Evolutionary conservation across 2,329 filamentous ascomycete species (phyloP), one percentile per base, ranked within the genome.

Genomic region (Colletotrichum sp.): DNA sequence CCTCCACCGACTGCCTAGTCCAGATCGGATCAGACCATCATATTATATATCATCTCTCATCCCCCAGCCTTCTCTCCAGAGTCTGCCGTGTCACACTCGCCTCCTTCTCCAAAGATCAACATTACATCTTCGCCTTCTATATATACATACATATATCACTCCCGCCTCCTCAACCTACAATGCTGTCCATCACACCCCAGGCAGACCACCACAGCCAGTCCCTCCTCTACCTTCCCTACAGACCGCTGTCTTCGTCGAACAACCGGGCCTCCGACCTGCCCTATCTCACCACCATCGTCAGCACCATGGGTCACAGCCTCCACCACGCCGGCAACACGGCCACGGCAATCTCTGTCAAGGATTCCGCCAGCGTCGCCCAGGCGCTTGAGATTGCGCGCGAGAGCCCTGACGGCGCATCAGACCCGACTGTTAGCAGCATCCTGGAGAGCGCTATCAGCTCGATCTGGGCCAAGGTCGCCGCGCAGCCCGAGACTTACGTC

Each of bases 301-400:
- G 44, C 76, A 78, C 60, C n/a, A 78, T 70, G 36, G 69, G 68
- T 16, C 75, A 76, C 71, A 76, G 63, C 24, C 73, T 74, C 26
- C 71, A 71, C 62, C 71, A 71, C 18, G 62, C 72, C 63, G 72
- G 65, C 39, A 76, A 73, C 73, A 84, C 83, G 77, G 75, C 78
- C 28, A 68, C 68, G 49, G 28, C 66, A 64, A 39, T 30, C 44
- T 67, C 71, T 34, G 13, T 77, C 73, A 77, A 74, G 76, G 76
- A 75, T 21, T 55, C 69, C 16, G 71, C 86, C 77, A 85, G 85
- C 70, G 91, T 95, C 72, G 88, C 91, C 77, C 90, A 93, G 83
- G 95, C 95, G 28, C 89, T 98, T 71, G 93, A 96, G 81, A 90
- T 94, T 75, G 95, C 94, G 16, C 91, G 95, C 77, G 94, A 96